Conservation (phyloP, 306 rosid genomes). For the Cicer arietinum region DNA sequence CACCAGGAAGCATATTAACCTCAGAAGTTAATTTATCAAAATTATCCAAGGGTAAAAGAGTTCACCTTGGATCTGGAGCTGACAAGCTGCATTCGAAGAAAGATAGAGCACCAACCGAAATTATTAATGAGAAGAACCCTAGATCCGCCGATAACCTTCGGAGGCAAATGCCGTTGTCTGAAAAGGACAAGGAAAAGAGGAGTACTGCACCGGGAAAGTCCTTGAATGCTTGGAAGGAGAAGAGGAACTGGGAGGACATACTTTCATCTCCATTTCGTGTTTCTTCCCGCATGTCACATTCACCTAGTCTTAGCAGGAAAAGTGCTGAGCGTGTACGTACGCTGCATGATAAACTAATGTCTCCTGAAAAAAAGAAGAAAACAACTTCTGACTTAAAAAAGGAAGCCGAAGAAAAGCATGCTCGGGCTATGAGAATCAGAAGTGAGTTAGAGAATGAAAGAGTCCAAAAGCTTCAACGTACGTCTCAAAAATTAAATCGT, state of each 20-base stretch:
- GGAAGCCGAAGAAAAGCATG: slow-evolving; percentile 97
- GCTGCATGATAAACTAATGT: slow-evolving; percentile 91
- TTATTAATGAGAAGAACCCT: slow-evolving; percentile 58
- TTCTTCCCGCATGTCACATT: slow-evolving; percentile 82
- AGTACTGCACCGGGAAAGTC: slow-evolving; percentile 72
- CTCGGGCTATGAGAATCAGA: slow-evolving; percentile 96
- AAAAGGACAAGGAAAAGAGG: slow-evolving; percentile 85
- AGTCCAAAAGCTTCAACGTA: slow-evolving; percentile 93
- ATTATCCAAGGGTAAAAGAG: slow-evolving; percentile 71
- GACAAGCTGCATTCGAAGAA: slow-evolving; percentile 67
- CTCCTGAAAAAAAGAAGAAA: slow-evolving; percentile 97
- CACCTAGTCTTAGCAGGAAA: slow-evolving; percentile 85
- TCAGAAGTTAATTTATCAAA: slow-evolving; percentile 56
- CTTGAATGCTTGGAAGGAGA: slow-evolving; percentile 98
- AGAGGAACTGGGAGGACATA: slow-evolving; percentile 95
- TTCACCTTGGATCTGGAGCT: slow-evolving; percentile 62
- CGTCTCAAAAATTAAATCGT: slow-evolving; percentile 84
- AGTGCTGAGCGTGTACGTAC: slow-evolving; percentile 92
- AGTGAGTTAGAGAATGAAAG: slow-evolving; percentile 92
- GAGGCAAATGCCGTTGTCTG: slow-evolving; percentile 61
- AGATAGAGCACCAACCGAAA: slow-evolving; percentile 61
- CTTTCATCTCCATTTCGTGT: slow-evolving; percentile 87
- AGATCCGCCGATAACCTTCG: slow-evolving; percentile 58
- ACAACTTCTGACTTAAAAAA: slow-evolving; percentile 78
- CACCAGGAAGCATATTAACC: slow-evolving; percentile 51